A percentile compares a stretch with the other conserved stretches of the same genome.
phyloP scores from a whole-genome alignment of 1,284 basidiomycete genomes.

The Leucocoprinus gongylophorus region DNA sequence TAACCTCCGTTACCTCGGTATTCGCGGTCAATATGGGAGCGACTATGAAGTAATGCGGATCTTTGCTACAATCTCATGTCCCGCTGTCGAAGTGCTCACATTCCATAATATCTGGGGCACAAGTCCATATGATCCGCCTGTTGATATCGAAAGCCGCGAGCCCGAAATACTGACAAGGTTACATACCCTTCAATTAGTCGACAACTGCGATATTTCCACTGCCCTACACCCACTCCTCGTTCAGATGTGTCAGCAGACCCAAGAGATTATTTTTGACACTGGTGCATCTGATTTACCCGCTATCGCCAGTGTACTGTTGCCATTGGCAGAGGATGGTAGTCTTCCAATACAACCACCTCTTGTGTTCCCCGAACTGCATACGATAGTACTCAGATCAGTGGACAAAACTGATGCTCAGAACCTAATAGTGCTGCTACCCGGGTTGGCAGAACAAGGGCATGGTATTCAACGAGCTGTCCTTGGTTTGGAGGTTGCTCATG shows the following conservation, averaged over 20 bases:
- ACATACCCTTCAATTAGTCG: slow-evolving; percentile 4
- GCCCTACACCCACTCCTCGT: slow-evolving; percentile 1
- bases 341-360: slow-evolving; percentile 6
- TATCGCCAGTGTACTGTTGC: slow-evolving; percentile 8
- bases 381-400: slow-evolving; percentile 3
- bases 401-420: slow-evolving; percentile 8
- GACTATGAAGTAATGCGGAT: slow-evolving; percentile 11
- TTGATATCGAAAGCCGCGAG: slow-evolving; percentile 6
- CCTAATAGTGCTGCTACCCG: slow-evolving; percentile 6
- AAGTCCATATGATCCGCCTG: slow-evolving; percentile 2
- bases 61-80: slow-evolving; percentile 7
- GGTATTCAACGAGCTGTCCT: slow-evolving; percentile 2
- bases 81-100: slow-evolving; percentile 5
- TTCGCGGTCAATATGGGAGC: slow-evolving; percentile 10
- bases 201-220: slow-evolving; percentile 9
- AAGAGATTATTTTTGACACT: slow-evolving; percentile 11
- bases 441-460: slow-evolving; percentile 6
- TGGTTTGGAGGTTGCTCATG: slow-evolving; percentile 2
- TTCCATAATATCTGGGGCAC: slow-evolving; percentile 8
- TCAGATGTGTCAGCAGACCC: not conserved
- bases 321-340: not conserved
- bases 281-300: slow-evolving; percentile 6
- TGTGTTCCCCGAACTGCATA: slow-evolving; percentile 7
- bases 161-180: slow-evolving; percentile 1
- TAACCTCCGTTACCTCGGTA: slow-evolving; percentile 8